A percentile compares a stretch with the other conserved stretches of the same genome.
These are phyloP conservation scores for Acorus calamus DNA, from an alignment of 106 monocot species.

Conservation along the genomic window DNA sequence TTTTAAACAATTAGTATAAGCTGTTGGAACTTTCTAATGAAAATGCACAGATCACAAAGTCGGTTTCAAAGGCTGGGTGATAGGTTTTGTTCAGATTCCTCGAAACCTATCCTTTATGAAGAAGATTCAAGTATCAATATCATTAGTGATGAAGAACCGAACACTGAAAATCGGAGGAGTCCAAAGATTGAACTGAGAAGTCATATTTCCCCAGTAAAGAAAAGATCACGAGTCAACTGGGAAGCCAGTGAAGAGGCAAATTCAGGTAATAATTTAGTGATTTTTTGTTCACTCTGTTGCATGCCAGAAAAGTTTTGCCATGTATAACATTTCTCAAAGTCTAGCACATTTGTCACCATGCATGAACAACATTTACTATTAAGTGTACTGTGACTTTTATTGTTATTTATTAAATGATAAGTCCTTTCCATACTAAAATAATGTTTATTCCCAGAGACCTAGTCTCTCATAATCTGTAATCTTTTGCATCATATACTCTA, in stretches of 20 bases:
- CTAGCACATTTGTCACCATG: too few relatives aligned
- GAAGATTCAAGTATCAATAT: slow-evolving; percentile 27
- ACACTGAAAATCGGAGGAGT: slow-evolving; percentile 1
- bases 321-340: too few relatives aligned
- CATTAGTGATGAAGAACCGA: slow-evolving; percentile 19
- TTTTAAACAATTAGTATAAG: background rate
- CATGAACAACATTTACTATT: too few relatives aligned
- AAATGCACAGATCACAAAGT: slow-evolving; percentile 14
- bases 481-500: too few relatives aligned
- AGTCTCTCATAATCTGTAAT: too few relatives aligned
- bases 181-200: slow-evolving; percentile 9
- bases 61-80: slow-evolving; percentile 19
- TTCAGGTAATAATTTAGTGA: slow-evolving; percentile 3
- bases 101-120: slow-evolving; percentile 15
- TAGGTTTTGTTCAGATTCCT: slow-evolving; percentile 6
- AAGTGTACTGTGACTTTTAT: too few relatives aligned
- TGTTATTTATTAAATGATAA: too few relatives aligned
- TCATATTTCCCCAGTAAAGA: slow-evolving; percentile 19
- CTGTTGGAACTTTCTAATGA: background rate
- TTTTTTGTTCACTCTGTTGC: too few relatives aligned
- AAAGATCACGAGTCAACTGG: slow-evolving; percentile 11
- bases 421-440: too few relatives aligned
- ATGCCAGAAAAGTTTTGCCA: too few relatives aligned
- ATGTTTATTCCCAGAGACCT: too few relatives aligned
- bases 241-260: slow-evolving; percentile 17